Percentiles rank a stretch among this genome's conserved stretches.
phyloP scores from a whole-genome alignment of 176 grass and related monocot genomes.

The Canna indica region DNA sequence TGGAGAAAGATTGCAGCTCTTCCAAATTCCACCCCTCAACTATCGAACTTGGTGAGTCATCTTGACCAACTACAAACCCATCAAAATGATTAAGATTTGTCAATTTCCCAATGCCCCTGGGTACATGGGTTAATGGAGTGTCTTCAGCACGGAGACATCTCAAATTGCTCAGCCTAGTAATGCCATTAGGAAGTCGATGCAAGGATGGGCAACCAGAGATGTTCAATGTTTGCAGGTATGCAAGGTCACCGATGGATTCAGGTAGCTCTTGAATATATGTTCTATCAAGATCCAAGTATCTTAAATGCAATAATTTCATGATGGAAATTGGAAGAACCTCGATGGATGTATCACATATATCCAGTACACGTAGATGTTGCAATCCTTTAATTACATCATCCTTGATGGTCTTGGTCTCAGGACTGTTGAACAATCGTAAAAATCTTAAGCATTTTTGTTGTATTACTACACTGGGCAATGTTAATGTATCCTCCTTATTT shows the following conservation, averaged over 20 bases:
- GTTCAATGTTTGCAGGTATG: constrained; percentile 67
- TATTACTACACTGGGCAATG: not conserved
- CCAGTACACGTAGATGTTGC: constrained; percentile 13
- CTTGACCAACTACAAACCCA: constrained; percentile 56
- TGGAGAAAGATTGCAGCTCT: constrained; percentile 47
- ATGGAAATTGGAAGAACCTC: constrained; percentile 49
- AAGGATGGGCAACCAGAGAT: constrained; percentile 46
- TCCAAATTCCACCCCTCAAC: constrained; percentile 53
- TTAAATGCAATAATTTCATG: constrained; percentile 52
- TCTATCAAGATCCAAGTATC: constrained; percentile 65
- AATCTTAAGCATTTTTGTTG: not conserved
- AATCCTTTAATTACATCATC: not conserved
- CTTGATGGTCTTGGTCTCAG: not conserved
- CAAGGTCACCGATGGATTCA: constrained; percentile 52
- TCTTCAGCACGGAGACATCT: too few relatives aligned
- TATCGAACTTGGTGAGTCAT: not conserved
- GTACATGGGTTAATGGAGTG: constrained; percentile 51
- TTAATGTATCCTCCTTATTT: not conserved
- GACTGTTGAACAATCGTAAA: not conserved
- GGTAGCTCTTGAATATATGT: constrained; percentile 54
- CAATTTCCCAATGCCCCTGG: constrained; percentile 52
- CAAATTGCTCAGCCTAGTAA: too few relatives aligned
- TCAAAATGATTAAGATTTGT: constrained; percentile 48
- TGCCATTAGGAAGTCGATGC: constrained; percentile 54
- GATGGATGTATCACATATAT: constrained; percentile 47